phyloP scores from a whole-genome alignment of 192 early-diverging fungal species.

The Coemansia sp. region DNA sequence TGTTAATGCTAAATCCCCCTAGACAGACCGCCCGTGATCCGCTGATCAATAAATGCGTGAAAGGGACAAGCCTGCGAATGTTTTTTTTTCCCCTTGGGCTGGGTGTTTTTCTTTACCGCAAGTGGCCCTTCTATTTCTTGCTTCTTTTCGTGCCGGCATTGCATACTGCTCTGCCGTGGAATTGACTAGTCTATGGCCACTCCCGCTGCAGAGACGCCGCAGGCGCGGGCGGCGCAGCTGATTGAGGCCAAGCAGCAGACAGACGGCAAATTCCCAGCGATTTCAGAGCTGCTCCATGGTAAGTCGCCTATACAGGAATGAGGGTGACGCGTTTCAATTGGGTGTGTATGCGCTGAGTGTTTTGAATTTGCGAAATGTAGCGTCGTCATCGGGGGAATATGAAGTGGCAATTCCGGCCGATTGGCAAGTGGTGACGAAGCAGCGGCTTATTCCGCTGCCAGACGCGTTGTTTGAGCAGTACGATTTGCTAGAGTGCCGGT shows the following conservation, averaged over 20 bases:
- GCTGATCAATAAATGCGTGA: too few species aligned
- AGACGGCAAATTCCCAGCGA: constrained; percentile 35
- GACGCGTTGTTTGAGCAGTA: constrained; percentile 74
- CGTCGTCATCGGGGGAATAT: constrained; percentile 54
- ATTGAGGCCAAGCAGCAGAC: constrained; percentile 29
- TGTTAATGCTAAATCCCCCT: too few species aligned
- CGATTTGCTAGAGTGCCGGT: constrained; percentile 64
- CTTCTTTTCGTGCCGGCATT: not conserved
- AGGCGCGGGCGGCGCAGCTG: constrained; percentile 21
- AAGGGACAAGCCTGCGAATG: too few species aligned
- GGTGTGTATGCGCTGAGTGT: not conserved
- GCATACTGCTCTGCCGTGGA: too few species aligned
- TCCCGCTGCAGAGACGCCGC: constrained; percentile 4
- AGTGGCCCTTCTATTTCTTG: not conserved
- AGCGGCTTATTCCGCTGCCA: constrained; percentile 63
- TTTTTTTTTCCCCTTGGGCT: constrained; percentile 4
- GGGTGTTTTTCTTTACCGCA: too few species aligned
- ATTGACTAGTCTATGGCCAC: too few species aligned
- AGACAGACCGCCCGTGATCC: too few species aligned
- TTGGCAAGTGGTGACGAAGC: constrained; percentile 54
- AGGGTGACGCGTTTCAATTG: too few species aligned
- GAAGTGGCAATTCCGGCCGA: constrained; percentile 34
- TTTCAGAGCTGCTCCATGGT: constrained; percentile 48
- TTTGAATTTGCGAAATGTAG: constrained; percentile 7
- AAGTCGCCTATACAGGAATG: too few species aligned